Base-by-base conservation (phyloP, 768 basidiomycete species). In the Tylopilus subfusipes region DNA sequence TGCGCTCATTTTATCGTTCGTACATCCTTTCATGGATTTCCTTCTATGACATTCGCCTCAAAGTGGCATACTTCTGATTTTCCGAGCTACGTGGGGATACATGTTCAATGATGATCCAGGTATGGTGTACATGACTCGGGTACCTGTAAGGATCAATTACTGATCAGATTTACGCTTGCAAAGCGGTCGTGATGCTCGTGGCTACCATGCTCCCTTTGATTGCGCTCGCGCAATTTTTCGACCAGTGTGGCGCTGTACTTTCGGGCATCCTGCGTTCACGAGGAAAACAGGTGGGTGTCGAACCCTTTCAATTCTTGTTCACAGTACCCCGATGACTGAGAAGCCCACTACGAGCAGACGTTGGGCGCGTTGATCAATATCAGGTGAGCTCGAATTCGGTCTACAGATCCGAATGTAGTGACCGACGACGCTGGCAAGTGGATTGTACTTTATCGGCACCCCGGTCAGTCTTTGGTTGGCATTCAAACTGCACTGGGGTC, bases 361-460 rank as follows among this genome's bases (percentile, higher is more conserved):
- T 78, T 84, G 2, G 92, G 93, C 10, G 92, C 93, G 0, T 55
- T 91, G 25, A 75, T 94, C 52, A 94, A 94, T 66, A 72, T 93
- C 18, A 86, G 83, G 84, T 80, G 63, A 55, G 69, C 67, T 25
- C 11, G 6, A 6, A 10, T 4, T 14, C 42, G 16, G 3, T 29
- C 33, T 16, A n/a, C 21, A 31, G 12, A 4, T 27, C 18, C 7
- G 11, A 36, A 36, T 18, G 18, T 27, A 7, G 22, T 25, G 36
- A 52, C 48, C 2, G 33, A 47, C 27, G 14, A 25, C 22, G 40
- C n/a, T 19, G 27, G 11, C 42, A 42, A 63, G 83, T 51, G 84
- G 85, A 1, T 93, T 93, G 69, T 93, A 94, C 64, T 73, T 88
- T 52, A 73, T 93, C 52, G 90, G 90, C 30, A 84, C 93, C 52